These are phyloP conservation scores for Arbutus unedo DNA, from an alignment of 148 eudicot species.

Conservation along the genomic window DNA sequence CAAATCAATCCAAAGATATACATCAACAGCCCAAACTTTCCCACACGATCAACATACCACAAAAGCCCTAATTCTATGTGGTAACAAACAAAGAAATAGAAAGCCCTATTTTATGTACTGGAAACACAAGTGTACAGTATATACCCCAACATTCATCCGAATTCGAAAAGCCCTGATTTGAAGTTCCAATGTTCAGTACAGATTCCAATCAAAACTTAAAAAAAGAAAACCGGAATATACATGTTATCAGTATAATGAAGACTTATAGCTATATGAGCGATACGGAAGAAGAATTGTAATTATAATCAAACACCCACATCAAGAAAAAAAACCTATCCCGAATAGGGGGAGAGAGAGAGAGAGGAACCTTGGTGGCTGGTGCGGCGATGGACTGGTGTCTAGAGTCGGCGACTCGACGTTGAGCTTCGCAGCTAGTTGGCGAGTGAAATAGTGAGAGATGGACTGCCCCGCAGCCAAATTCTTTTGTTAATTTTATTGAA, in stretches of 20 bases:
- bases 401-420: constrained; percentile 1
- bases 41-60: not conserved
- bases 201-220: not conserved
- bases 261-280: not conserved
- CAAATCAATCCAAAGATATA: not conserved
- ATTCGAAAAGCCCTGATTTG: not conserved
- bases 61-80: not conserved
- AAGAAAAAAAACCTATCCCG: no score
- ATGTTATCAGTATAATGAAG: not conserved
- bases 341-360: not conserved
- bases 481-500: no score
- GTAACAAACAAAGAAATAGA: not conserved
- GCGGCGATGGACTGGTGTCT: not conserved
- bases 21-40: not conserved
- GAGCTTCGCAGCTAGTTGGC: not conserved
- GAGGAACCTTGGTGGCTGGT: not conserved
- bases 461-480: not conserved
- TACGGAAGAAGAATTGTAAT: no score
- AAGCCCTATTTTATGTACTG: not conserved
- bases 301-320: no score
- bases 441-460: not conserved
- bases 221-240: not conserved
- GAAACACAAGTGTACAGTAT: no score
- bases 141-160: not conserved
- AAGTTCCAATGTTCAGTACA: not conserved